Percentiles rank a stretch among this genome's conserved stretches.
Evolutionary conservation across 495 filamentous ascomycete species (phyloP).

Genomic region (Xylaria acuta): DNA sequence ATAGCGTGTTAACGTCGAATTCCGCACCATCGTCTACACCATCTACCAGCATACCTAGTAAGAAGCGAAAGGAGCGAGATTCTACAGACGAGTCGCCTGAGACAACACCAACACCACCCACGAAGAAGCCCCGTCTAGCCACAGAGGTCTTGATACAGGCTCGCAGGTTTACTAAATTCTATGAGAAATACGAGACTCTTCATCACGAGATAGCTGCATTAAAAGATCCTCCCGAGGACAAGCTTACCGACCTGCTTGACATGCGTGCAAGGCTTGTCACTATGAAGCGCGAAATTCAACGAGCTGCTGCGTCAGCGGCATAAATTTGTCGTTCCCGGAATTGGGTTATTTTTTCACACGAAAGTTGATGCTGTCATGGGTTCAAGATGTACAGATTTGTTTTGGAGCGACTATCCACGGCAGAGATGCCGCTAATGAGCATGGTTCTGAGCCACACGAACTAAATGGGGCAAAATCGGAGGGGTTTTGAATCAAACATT

Average conservation of each 20-base stretch:
- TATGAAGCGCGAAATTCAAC: conserved; percentile 74
- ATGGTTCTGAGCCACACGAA: neutral
- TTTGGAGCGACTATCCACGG: neutral
- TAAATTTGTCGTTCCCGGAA: neutral
- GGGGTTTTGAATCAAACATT: neutral
- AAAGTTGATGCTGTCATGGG: neutral
- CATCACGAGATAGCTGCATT: conserved; percentile 63
- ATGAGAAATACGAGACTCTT: conserved; percentile 67
- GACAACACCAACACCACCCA: conserved; percentile 35
- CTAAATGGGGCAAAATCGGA: neutral
- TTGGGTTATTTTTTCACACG: neutral
- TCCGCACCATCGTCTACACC: conserved; percentile 27
- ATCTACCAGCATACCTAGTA: conserved; percentile 31
- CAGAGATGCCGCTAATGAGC: neutral
- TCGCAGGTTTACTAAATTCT: conserved; percentile 65
- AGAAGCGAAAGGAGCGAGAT: conserved; percentile 50
- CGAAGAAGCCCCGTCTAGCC: conserved; percentile 48
- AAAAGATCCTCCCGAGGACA: conserved; percentile 59
- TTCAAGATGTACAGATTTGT: neutral
- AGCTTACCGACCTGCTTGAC: conserved; percentile 62
- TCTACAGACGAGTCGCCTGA: conserved; percentile 36
- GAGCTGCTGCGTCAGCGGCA: conserved; percentile 44
- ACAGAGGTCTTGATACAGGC: conserved; percentile 58
- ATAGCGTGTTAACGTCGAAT: conserved; percentile 32
- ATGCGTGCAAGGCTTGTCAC: conserved; percentile 65